A percentile compares a stretch with the other conserved stretches of the same genome.
Conservation (phyloP, 805 yeast genomes). For the Candida nemodendra region DNA sequence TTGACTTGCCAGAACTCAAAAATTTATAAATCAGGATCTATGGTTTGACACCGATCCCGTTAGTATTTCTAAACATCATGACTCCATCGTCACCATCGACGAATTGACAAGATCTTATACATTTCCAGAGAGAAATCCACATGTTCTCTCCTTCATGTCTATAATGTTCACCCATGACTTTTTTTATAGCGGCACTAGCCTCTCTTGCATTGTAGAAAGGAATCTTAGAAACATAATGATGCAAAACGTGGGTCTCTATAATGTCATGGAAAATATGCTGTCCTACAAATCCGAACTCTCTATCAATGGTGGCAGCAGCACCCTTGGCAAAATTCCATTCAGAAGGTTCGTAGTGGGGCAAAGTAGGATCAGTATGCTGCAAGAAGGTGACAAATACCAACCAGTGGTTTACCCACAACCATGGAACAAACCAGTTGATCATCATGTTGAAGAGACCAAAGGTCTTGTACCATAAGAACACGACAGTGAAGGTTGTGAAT, state of each 20-base stretch:
- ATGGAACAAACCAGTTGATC: constrained; percentile 58
- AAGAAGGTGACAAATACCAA: constrained; percentile 60
- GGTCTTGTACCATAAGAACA: constrained; percentile 50
- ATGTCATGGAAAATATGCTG: constrained; percentile 56
- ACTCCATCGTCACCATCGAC: constrained; percentile 70
- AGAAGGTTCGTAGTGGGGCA: constrained; percentile 56
- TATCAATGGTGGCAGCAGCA: constrained; percentile 64
- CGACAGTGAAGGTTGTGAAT: constrained; percentile 39
- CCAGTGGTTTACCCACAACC: constrained; percentile 63
- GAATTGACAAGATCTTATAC: constrained; percentile 63
- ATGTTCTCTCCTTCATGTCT: constrained; percentile 50
- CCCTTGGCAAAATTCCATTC: constrained; percentile 68
- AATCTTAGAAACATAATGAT: constrained; percentile 53
- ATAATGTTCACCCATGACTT: constrained; percentile 54
- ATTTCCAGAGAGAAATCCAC: constrained; percentile 58
- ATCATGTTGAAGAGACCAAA: constrained; percentile 50
- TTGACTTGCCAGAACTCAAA: no score
- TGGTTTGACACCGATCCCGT: constrained; percentile 41
- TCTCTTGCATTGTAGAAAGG: constrained; percentile 57
- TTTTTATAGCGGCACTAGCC: constrained; percentile 49
- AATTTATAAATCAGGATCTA: no score
- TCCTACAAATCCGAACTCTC: constrained; percentile 60
- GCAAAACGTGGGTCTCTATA: constrained; percentile 57
- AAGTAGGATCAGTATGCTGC: constrained; percentile 59
- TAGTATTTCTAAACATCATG: constrained; percentile 62